Evolutionary conservation across 768 basidiomycete genomes (phyloP), one percentile per base, ranked within the genome.

Genomic region (Tulasnella calospora): DNA sequence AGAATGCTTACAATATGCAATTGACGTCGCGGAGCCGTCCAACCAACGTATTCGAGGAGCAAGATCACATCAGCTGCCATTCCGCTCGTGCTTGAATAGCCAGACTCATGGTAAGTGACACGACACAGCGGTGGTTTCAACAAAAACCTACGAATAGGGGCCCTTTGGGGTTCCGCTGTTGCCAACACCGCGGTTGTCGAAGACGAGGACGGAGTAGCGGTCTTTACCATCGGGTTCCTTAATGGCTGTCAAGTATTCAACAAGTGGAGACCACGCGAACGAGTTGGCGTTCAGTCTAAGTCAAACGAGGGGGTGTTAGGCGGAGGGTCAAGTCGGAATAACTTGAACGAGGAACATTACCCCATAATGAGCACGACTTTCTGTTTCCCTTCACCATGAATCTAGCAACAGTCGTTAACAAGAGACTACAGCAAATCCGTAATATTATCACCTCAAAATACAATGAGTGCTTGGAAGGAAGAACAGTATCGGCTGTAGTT

Each of bases 101-200:
- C 51, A 75, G 40, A 46, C 72, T 71, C 74, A 74, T 71, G 75
- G 69, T 82, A 27, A 81, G 69, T 33, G 46, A 36, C 67, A 41
- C 76, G 33, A 38, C 55, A 15, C 46, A 17, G 35, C 47, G n/a
- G 74, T 30, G 44, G 74, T 36, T 73, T 35, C 41, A 72, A 69
- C 75, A 71, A 47, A 44, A 35, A 86, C 89, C 79, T 82, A 94
- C 92, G 91, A 88, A 84, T 94, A 95, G 0, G 93, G 92, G 0
- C 93, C 94, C 67, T 86, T 84, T 0, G 93, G 93, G 55, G 89
- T 86, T 5, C 87, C 89, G 38, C 91, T 92, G 83, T 93, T 88
- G 12, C 94, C 94, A 7, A 92, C 92, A 0, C 94, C 94, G 47
- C 94, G 88, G 83, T 95, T 94, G 83, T 95, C 94, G 82, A 95